A percentile compares a stretch with the other conserved stretches of the same genome.
These are phyloP conservation scores for Metarhizium humberi DNA, from an alignment of 2,329 filamentous ascomycete genomes.

Conservation along the genomic window DNA sequence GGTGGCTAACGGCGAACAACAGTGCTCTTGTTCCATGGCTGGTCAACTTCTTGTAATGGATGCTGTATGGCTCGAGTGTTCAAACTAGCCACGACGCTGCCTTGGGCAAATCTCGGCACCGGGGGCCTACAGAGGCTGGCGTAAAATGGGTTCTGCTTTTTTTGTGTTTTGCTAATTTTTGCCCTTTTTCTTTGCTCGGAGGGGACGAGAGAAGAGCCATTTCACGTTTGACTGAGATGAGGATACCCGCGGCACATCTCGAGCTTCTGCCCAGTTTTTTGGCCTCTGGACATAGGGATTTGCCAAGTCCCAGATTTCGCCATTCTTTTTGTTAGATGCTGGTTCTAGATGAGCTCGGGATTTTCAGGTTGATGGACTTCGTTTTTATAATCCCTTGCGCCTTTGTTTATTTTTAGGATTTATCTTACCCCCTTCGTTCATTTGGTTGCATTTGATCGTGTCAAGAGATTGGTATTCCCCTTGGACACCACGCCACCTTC, in stretches of 20 bases:
- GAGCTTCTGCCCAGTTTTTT: conserved; percentile 4
- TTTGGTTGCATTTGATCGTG: not conserved
- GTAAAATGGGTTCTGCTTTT: not conserved
- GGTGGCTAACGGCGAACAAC: not conserved
- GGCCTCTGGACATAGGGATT: not conserved
- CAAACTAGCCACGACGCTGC: not conserved
- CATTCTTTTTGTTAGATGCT: not conserved
- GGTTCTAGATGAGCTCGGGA: not conserved
- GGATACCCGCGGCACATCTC: conserved; percentile 6
- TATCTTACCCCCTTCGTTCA: not conserved
- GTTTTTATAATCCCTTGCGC: conserved; percentile 1
- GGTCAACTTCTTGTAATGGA: conserved; percentile 37
- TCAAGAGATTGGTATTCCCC: conserved; percentile 1
- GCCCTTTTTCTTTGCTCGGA: not conserved
- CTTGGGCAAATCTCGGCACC: not conserved
- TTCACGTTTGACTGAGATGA: conserved; percentile 1
- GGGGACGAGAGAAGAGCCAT: not conserved
- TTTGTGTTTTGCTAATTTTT: not conserved
- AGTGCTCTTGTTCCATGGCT: conserved; percentile 42
- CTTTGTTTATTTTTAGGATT: not conserved
- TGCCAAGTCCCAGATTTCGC: not conserved
- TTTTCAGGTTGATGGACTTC: conserved; percentile 1
- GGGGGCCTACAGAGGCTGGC: not conserved
- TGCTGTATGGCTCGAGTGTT: not conserved
- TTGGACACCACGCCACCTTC: not conserved